phyloP scores from a whole-genome alignment of 176 grass and related monocot species.

The Triticum aestivum region IWGSC_CS_RefSeq_v2.1 NC_057798.1:92131471-92131970 shows the following conservation, averaged over 20 bases:
- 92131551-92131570: not conserved
- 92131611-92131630: too few relatives aligned
- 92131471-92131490: not conserved
- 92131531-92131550: not conserved
- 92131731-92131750: too few relatives aligned
- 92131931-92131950: too few relatives aligned
- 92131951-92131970: too few relatives aligned
- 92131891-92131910: too few relatives aligned
- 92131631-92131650: too few relatives aligned
- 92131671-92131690: too few relatives aligned
- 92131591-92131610: too few relatives aligned
- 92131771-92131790: not conserved
- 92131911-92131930: too few relatives aligned
- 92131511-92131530: not conserved
- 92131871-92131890: too few relatives aligned
- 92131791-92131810: not conserved
- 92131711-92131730: not conserved
- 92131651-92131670: too few relatives aligned
- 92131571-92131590: not conserved
- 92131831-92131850: not conserved
- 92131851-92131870: not conserved
- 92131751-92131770: not conserved
- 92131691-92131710: too few relatives aligned
- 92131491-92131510: not conserved
- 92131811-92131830: not conserved